These are phyloP conservation scores for Naganishia randhawae DNA, from an alignment of 768 basidiomycete genomes.

Conservation along the genomic window DNA sequence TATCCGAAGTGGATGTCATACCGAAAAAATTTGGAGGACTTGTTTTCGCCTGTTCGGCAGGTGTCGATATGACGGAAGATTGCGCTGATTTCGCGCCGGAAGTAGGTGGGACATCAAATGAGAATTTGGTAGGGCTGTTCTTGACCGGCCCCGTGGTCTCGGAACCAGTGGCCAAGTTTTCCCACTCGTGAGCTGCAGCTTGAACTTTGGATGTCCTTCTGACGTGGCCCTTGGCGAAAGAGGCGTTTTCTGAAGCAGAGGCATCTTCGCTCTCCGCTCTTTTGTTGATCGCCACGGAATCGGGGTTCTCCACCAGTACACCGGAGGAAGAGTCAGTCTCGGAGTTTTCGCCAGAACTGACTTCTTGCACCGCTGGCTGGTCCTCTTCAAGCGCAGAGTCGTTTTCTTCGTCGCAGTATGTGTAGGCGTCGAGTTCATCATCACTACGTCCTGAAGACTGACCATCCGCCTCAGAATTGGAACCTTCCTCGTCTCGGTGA, in stretches of 20 bases:
- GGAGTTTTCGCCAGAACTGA: not conserved
- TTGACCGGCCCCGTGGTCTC: not conserved
- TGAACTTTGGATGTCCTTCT: slow-evolving; percentile 21
- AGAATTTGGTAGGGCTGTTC: slow-evolving; percentile 21
- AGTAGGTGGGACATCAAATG: not conserved
- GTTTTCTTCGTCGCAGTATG: slow-evolving; percentile 22
- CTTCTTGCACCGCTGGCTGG: not conserved
- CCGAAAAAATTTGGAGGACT: not conserved
- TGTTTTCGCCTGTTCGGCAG: not conserved
- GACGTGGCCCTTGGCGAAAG: not conserved
- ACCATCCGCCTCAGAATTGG: slow-evolving; percentile 29
- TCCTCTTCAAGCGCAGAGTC: not conserved
- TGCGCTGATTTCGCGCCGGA: not conserved
- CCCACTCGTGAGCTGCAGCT: slow-evolving; percentile 20
- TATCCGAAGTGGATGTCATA: not conserved
- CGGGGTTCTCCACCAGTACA: slow-evolving; percentile 5
- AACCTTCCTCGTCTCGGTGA: slow-evolving; percentile 22
- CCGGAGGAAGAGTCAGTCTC: not conserved
- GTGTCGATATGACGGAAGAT: not conserved
- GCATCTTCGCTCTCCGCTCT: not conserved
- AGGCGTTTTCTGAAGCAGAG: not conserved
- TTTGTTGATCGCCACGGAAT: not conserved
- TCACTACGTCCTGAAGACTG: slow-evolving; percentile 19
- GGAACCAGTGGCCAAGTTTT: slow-evolving; percentile 6
- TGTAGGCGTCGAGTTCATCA: slow-evolving; percentile 33